These are phyloP conservation scores for Yamadazyma sp. DNA, from an alignment of 1,139 yeast genomes.

Conservation along the genomic window DNA sequence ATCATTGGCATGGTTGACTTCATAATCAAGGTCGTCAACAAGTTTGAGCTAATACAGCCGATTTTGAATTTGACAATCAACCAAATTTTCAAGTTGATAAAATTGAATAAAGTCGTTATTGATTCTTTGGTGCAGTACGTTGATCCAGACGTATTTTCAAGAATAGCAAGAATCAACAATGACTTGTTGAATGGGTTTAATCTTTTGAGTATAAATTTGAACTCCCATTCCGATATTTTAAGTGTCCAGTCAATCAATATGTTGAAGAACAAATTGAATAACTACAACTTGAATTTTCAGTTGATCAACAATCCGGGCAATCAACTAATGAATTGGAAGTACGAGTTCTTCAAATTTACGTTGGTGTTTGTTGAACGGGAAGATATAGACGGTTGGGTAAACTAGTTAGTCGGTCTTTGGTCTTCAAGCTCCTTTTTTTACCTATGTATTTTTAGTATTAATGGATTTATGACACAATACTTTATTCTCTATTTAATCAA, in stretches of 20 bases:
- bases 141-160: slow-evolving; percentile 24
- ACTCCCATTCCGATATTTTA: slow-evolving; percentile 22
- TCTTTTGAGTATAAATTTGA: slow-evolving; percentile 32
- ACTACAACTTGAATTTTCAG: slow-evolving; percentile 30
- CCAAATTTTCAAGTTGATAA: slow-evolving; percentile 37
- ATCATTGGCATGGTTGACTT: slow-evolving; percentile 34
- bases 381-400: slow-evolving; percentile 38
- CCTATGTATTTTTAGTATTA: slow-evolving; percentile 1
- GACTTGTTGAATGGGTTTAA: slow-evolving; percentile 40
- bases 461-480: slow-evolving; percentile 4
- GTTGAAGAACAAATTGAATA: slow-evolving; percentile 27
- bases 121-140: slow-evolving; percentile 25
- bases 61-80: slow-evolving; percentile 34
- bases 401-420: not conserved
- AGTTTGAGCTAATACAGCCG: slow-evolving; percentile 27
- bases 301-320: slow-evolving; percentile 5
- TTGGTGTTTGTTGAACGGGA: slow-evolving; percentile 36
- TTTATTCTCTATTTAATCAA: slow-evolving; percentile 45
- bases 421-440: not conserved
- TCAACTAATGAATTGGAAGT: slow-evolving; percentile 29
- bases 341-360: slow-evolving; percentile 24
- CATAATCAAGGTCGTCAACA: slow-evolving; percentile 17
- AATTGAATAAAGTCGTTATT: slow-evolving; percentile 34
- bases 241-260: slow-evolving; percentile 25
- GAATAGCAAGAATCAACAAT: slow-evolving; percentile 36